Base-by-base conservation (phyloP, 2,329 filamentous ascomycete genomes). In the Exophiala sp. region DNA sequence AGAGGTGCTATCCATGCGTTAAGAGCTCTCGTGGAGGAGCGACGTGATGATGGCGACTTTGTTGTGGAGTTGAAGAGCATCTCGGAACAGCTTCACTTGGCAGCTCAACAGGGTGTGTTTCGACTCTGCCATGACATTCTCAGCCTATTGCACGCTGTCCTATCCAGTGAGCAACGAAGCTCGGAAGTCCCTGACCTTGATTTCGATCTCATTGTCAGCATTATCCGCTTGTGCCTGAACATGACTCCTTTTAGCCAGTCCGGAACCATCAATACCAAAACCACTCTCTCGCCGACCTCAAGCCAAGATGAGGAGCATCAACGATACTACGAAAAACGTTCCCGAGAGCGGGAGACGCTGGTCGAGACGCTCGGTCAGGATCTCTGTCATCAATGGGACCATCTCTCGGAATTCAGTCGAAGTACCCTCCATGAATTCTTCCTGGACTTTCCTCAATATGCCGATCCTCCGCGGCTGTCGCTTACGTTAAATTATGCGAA, bases 41-140 rank as follows among this genome's bases (percentile, higher is more conserved):
- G 22, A 24, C 23, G 43, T 18, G 44, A 43, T 10, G 35, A 47
- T 13, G 58, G 50, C 11, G 39, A 30, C 16, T 54, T 43, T 38
- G 48, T 58, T 11, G 8, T 60, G 22, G 30, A 48, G 11, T 30
- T 56, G n/a, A 16, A 39, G 21, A 22, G 48, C 30, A 47, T 58
- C 18, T n/a, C 59, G 8, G 40, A 46, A n/a, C 27, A 45, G 13
- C 45, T 59, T 13, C 46, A 58, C 21, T 42, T 43, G n/a, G 55
- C 57, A 9, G 52, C 54, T 23, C 30, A 40, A 32, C 44, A 55
- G 32, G 44, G 48, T 10, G 50, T 59, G 16, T 53, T 58, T 24
- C 56, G 58, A 18, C 51, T 57, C 39, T 47, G 47, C 35, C 29
- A 57, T 29, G 58, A 58, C 32, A 48, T 60, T 14, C 43, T 60